Percentiles rank a stretch among this genome's conserved stretches.
Conservation (phyloP, 2,329 filamentous ascomycete genomes). For the Lanzia echinophila region DNA sequence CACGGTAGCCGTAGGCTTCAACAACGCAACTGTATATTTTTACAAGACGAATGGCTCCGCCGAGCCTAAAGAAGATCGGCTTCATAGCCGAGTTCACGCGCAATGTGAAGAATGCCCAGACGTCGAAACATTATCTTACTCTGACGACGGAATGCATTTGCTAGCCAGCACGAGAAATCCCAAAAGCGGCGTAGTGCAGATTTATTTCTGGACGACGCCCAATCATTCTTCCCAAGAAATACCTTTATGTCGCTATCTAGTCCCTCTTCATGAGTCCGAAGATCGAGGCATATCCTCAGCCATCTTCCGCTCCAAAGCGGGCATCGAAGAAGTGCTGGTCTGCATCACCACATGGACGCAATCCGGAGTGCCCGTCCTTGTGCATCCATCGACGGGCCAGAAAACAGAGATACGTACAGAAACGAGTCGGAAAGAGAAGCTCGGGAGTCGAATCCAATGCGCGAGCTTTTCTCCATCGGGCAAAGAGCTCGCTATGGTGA, state of each 20-base stretch:
- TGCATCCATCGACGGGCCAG: slow-evolving; percentile 35
- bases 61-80: slow-evolving; percentile 33
- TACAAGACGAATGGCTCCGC: slow-evolving; percentile 33
- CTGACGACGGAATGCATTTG: slow-evolving; percentile 35
- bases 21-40: slow-evolving; percentile 35
- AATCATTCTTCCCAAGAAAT: slow-evolving; percentile 34
- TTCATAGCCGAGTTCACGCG: slow-evolving; percentile 31
- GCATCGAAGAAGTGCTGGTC: slow-evolving; percentile 33
- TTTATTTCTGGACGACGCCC: slow-evolving; percentile 35
- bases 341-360: slow-evolving; percentile 39
- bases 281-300: slow-evolving; percentile 35
- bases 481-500: slow-evolving; percentile 35
- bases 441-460: slow-evolving; percentile 36
- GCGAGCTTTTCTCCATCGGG: slow-evolving; percentile 35
- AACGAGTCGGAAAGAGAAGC: slow-evolving; percentile 28
- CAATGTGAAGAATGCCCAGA: slow-evolving; percentile 33
- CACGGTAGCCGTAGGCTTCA: slow-evolving; percentile 36
- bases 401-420: slow-evolving; percentile 32
- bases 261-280: slow-evolving; percentile 37
- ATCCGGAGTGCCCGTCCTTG: slow-evolving; percentile 35
- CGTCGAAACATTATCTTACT: slow-evolving; percentile 37
- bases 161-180: slow-evolving; percentile 33
- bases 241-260: slow-evolving; percentile 32
- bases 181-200: slow-evolving; percentile 34
- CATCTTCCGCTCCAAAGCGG: slow-evolving; percentile 30